A percentile compares a stretch with the other conserved stretches of the same genome.
phyloP scores from a whole-genome alignment of 2,329 filamentous ascomycete genomes.

The Teratosphaeria epicoccoides region DNA sequence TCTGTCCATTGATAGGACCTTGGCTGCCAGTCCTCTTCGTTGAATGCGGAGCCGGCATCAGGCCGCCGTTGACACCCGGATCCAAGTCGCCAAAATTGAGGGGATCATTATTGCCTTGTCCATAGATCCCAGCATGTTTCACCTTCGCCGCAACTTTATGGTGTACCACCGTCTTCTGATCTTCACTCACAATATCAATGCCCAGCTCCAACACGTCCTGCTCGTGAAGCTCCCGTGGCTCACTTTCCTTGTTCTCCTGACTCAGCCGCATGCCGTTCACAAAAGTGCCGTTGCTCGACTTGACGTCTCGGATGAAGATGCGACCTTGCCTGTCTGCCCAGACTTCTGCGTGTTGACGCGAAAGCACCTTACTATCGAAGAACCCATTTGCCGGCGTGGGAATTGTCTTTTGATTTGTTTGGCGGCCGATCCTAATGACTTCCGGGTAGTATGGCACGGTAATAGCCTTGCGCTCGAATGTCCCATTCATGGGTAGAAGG shows the following conservation, averaged over 20 bases:
- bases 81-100: slow-evolving; percentile 90
- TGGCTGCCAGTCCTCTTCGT: slow-evolving; percentile 50
- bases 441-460: slow-evolving; percentile 88
- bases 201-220: slow-evolving; percentile 88
- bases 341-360: slow-evolving; percentile 89
- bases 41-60: slow-evolving; percentile 55
- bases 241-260: slow-evolving; percentile 89
- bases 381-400: slow-evolving; percentile 86
- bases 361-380: slow-evolving; percentile 96
- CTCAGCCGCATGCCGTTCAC: slow-evolving; percentile 87
- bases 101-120: slow-evolving; percentile 56
- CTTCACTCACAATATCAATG: slow-evolving; percentile 97
- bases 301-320: slow-evolving; percentile 92
- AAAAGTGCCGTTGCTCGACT: slow-evolving; percentile 97
- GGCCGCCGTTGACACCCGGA: slow-evolving; percentile 58
- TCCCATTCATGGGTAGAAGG: slow-evolving; percentile 83
- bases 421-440: slow-evolving; percentile 83
- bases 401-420: slow-evolving; percentile 93
- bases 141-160: slow-evolving; percentile 97
- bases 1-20: slow-evolving; percentile 45
- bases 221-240: slow-evolving; percentile 84
- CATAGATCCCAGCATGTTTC: slow-evolving; percentile 81
- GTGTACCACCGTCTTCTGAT: slow-evolving; percentile 96
- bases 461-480: slow-evolving; percentile 95
- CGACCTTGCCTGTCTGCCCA: slow-evolving; percentile 69